Conservation (phyloP, 2,329 filamentous ascomycete species). For the Lachnellula willkommii region DNA sequence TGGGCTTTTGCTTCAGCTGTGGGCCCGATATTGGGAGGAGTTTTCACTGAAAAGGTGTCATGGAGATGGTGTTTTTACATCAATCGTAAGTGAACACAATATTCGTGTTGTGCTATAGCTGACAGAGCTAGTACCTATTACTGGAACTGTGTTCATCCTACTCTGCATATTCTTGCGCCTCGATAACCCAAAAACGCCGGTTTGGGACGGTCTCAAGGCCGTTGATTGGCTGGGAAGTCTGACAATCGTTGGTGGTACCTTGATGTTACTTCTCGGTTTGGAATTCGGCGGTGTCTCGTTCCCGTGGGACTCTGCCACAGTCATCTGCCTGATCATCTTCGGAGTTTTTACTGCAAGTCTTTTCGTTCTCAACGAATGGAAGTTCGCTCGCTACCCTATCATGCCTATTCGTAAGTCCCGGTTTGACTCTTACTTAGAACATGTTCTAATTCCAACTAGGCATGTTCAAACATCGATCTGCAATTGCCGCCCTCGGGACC, state of each 20-base stretch:
- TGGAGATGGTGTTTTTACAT: conserved; percentile 52
- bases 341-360: conserved; percentile 49
- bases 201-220: conserved; percentile 56
- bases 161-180: conserved; percentile 59
- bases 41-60: conserved; percentile 55
- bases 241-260: conserved; percentile 61
- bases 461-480: conserved; percentile 63
- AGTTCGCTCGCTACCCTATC: conserved; percentile 68
- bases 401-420: conserved; percentile 55
- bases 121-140: conserved; percentile 22
- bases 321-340: conserved; percentile 50
- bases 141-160: conserved; percentile 40
- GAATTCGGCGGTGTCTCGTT: conserved; percentile 74
- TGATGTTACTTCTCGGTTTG: conserved; percentile 82
- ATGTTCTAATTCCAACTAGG: conserved; percentile 64
- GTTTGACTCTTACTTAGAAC: not conserved
- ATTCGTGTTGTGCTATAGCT: not conserved
- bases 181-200: conserved; percentile 59
- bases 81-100: conserved; percentile 2
- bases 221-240: conserved; percentile 58
- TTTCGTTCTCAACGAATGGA: conserved; percentile 70
- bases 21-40: conserved; percentile 62
- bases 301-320: conserved; percentile 44
- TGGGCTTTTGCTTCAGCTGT: conserved; percentile 60
- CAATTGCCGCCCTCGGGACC: conserved; percentile 59